Percentiles rank a stretch among this genome's conserved stretches.
phyloP scores from a whole-genome alignment of 495 filamentous ascomycete genomes.

The Monascus purpureus region DNA sequence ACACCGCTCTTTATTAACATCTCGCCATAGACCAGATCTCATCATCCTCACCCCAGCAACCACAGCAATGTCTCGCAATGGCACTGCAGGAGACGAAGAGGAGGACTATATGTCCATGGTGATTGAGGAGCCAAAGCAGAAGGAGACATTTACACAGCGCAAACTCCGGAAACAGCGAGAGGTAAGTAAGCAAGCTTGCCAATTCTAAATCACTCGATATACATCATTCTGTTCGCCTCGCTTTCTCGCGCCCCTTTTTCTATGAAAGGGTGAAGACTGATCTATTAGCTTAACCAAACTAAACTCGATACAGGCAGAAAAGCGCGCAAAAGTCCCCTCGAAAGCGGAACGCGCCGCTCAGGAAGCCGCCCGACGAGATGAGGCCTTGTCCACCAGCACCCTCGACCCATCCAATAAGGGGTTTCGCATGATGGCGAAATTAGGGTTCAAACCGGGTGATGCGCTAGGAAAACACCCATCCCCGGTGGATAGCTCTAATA shows the following conservation, averaged over 20 bases:
- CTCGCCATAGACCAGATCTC: too few species aligned
- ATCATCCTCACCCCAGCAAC: too few species aligned
- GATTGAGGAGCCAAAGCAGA: slow-evolving; percentile 37
- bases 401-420: slow-evolving; percentile 59
- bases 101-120: slow-evolving; percentile 57
- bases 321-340: slow-evolving; percentile 38
- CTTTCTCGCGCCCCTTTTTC: too few species aligned
- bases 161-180: slow-evolving; percentile 41
- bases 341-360: slow-evolving; percentile 69
- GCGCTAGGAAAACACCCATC: slow-evolving; percentile 44
- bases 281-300: too few species aligned
- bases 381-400: slow-evolving; percentile 57
- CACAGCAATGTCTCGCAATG: slow-evolving; percentile 8
- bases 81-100: slow-evolving; percentile 24
- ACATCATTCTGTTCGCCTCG: too few species aligned
- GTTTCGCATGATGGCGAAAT: slow-evolving; percentile 88
- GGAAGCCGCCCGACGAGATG: slow-evolving; percentile 56
- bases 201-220: background rate
- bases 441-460: slow-evolving; percentile 70
- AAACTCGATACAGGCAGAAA: slow-evolving; percentile 22
- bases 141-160: slow-evolving; percentile 44
- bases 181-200: slow-evolving; percentile 13
- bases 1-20: too few species aligned
- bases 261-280: background rate
- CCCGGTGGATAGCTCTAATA: slow-evolving; percentile 1